Evolutionary conservation across 257 asterid genomes (phyloP).

Genomic region (Scutellaria minor): DNA sequence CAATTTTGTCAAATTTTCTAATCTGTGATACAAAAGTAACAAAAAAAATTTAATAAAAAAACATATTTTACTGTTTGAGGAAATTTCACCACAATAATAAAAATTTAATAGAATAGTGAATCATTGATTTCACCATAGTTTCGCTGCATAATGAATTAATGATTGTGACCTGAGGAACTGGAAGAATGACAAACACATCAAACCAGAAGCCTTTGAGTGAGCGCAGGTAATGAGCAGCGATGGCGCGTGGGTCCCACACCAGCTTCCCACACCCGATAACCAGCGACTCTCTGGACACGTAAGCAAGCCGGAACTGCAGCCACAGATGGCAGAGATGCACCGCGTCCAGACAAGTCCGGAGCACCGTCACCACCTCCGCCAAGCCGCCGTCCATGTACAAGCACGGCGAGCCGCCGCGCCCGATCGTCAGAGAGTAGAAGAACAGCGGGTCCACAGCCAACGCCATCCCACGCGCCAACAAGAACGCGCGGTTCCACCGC

Average conservation of each 20-base stretch:
- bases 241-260: slow-evolving; percentile 91
- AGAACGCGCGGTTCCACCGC: slow-evolving; percentile 79
- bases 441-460: slow-evolving; percentile 86
- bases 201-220: slow-evolving; percentile 90
- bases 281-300: slow-evolving; percentile 87
- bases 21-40: no score
- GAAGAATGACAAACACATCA: slow-evolving; percentile 88
- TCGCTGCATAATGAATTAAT: no score
- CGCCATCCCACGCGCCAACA: slow-evolving; percentile 94
- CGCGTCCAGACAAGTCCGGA: slow-evolving; percentile 81
- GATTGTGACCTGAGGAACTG: slow-evolving; percentile 83
- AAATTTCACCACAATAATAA: no score
- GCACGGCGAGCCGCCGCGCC: slow-evolving; percentile 80
- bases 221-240: slow-evolving; percentile 72
- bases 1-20: no score
- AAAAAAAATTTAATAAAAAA: no score
- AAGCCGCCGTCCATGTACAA: slow-evolving; percentile 73
- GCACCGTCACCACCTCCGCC: slow-evolving; percentile 68
- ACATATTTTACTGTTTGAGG: no score
- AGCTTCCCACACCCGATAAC: slow-evolving; percentile 96
- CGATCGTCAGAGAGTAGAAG: slow-evolving; percentile 84
- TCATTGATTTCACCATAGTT: no score
- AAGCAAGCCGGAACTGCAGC: slow-evolving; percentile 89
- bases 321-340: slow-evolving; percentile 81
- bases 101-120: no score